Conservation (phyloP, 352 stramenopile species). For the Phytophthora hibernalis region DNA sequence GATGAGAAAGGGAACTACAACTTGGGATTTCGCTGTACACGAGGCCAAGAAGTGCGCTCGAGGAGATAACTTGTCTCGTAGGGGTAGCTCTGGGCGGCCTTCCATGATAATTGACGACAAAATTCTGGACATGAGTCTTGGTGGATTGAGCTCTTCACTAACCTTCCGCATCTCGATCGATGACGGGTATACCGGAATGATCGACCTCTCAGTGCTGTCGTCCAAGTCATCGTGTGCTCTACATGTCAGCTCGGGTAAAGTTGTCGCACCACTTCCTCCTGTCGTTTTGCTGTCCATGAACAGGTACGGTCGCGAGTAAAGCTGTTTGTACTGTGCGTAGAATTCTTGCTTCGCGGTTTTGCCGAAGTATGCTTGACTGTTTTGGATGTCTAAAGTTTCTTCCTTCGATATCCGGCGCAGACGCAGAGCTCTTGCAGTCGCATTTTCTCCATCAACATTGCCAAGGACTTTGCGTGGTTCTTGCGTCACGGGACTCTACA, state of each 20-base stretch:
- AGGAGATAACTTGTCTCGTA: constrained; percentile 63
- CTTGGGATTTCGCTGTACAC: constrained; percentile 51
- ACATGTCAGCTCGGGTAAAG: background rate
- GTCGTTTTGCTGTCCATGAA: constrained; percentile 49
- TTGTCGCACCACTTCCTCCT: constrained; percentile 1
- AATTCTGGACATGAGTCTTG: constrained; percentile 9
- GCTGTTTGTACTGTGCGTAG: constrained; percentile 65
- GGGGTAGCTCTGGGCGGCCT: constrained; percentile 19
- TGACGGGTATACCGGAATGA: constrained; percentile 53
- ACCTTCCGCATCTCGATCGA: constrained; percentile 52
- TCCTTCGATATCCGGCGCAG: constrained; percentile 45
- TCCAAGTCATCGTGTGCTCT: constrained; percentile 13
- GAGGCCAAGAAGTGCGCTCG: constrained; percentile 69
- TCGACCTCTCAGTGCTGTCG: constrained; percentile 29
- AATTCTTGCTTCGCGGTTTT: constrained; percentile 59
- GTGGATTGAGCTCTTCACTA: constrained; percentile 34
- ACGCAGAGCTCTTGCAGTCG: constrained; percentile 30
- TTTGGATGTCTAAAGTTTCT: constrained; percentile 46
- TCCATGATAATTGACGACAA: constrained; percentile 22
- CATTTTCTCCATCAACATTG: constrained; percentile 20
- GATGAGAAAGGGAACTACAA: constrained; percentile 73
- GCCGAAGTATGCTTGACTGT: constrained; percentile 72
- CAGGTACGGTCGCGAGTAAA: constrained; percentile 72
- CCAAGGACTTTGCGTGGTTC: background rate
- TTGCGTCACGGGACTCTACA: constrained; percentile 14